Conservation (phyloP, 163 green algal species). For the Prototheca stagnorum region DNA sequence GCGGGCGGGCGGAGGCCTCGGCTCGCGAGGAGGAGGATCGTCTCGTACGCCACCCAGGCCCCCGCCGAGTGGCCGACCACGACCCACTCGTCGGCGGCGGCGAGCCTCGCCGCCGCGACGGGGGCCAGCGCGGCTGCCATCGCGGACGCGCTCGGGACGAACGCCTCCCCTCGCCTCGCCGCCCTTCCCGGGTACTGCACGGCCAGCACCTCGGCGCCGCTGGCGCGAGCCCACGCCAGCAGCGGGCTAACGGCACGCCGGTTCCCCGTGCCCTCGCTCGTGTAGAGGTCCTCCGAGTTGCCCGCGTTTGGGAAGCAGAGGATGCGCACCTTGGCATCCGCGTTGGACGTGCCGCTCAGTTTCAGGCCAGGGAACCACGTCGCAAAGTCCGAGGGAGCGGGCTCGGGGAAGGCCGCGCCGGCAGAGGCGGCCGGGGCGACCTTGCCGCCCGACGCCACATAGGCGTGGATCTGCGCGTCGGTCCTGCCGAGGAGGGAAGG, state of each 20-base stretch:
- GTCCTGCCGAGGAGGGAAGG: constrained; percentile 9
- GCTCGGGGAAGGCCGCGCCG: not conserved
- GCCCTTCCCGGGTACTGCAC: constrained; percentile 59
- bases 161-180: constrained; percentile 30
- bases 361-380: constrained; percentile 29
- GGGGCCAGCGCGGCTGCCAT: constrained; percentile 29
- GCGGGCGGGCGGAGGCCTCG: constrained; percentile 35
- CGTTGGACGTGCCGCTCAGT: constrained; percentile 15
- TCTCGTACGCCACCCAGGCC: constrained; percentile 61
- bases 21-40: constrained; percentile 22
- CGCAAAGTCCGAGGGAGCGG: constrained; percentile 2
- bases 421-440: not conserved
- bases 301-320: constrained; percentile 59
- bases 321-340: constrained; percentile 26
- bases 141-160: constrained; percentile 15
- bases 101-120: constrained; percentile 25
- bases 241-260: constrained; percentile 41
- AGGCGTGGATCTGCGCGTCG: constrained; percentile 17
- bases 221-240: constrained; percentile 46
- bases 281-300: constrained; percentile 76
- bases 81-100: constrained; percentile 21
- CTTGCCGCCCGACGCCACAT: constrained; percentile 12
- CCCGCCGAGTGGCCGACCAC: constrained; percentile 68
- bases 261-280: constrained; percentile 53
- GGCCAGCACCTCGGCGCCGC: constrained; percentile 39